These are phyloP conservation scores for Mariannaea sp. DNA, from an alignment of 2,329 filamentous ascomycete species.

Conservation along the genomic window DNA sequence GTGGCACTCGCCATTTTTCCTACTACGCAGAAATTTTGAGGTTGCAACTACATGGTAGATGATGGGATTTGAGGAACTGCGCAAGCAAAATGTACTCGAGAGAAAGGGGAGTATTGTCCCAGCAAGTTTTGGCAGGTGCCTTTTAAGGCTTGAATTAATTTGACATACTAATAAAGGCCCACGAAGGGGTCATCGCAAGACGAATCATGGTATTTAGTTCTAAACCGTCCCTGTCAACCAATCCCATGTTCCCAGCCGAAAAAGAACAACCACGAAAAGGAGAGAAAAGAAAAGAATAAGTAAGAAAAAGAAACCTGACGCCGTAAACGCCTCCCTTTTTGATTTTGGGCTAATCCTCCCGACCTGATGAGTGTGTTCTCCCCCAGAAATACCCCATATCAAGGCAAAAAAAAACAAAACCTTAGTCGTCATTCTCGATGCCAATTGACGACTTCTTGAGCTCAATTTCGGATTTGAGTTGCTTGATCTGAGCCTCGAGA, in stretches of 20 bases:
- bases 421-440: conserved; percentile 46
- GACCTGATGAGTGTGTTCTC: neutral
- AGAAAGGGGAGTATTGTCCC: too few species aligned
- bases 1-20: too few species aligned
- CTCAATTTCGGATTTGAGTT: conserved; percentile 51
- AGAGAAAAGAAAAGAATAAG: too few species aligned
- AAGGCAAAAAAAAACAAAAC: too few species aligned
- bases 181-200: conserved; percentile 6
- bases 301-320: conserved; percentile 7
- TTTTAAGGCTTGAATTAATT: too few species aligned
- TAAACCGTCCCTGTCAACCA: conserved; percentile 19
- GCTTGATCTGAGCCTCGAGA: conserved; percentile 55
- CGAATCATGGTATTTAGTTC: conserved; percentile 25
- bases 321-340: conserved; percentile 27
- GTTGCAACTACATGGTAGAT: neutral
- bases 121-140: too few species aligned
- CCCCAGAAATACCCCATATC: neutral
- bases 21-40: neutral
- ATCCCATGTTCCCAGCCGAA: conserved; percentile 15
- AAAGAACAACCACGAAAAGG: too few species aligned
- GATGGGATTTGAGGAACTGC: neutral
- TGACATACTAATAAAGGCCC: neutral
- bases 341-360: conserved; percentile 9
- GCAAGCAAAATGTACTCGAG: too few species aligned
- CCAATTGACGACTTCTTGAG: conserved; percentile 52